phyloP scores from a whole-genome alignment of 1,284 basidiomycete genomes.

The Ceratobasidium sp. region DNA sequence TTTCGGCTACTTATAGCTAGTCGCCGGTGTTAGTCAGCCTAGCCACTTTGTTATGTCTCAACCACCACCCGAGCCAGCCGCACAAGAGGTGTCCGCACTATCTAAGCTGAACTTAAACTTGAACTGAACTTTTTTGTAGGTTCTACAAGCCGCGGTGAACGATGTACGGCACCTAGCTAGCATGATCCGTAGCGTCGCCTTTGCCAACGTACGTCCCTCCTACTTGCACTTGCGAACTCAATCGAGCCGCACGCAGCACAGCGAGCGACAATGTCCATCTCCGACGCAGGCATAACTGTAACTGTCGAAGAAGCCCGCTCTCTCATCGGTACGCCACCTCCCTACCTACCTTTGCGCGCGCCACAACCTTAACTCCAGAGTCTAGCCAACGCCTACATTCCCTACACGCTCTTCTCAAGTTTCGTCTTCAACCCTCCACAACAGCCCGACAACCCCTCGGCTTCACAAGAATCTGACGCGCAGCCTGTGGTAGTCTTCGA shows the following conservation, averaged over 20 bases:
- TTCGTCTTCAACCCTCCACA: slow-evolving; percentile 69
- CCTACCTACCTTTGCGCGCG: not conserved
- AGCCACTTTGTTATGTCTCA: slow-evolving; percentile 21
- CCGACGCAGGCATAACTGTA: slow-evolving; percentile 77
- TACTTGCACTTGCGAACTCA: slow-evolving; percentile 37
- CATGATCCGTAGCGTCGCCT: slow-evolving; percentile 80
- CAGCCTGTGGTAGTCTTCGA: slow-evolving; percentile 67
- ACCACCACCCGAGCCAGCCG: slow-evolving; percentile 6
- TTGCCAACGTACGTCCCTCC: slow-evolving; percentile 68
- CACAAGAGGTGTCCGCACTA: slow-evolving; percentile 3
- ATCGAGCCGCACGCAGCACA: slow-evolving; percentile 52
- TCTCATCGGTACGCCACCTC: slow-evolving; percentile 67
- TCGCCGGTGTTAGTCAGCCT: not conserved
- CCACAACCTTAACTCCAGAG: not conserved
- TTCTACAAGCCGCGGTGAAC: slow-evolving; percentile 78
- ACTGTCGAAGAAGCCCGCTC: slow-evolving; percentile 88
- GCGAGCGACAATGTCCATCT: slow-evolving; percentile 82
- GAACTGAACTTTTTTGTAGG: slow-evolving; percentile 57
- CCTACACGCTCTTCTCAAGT: slow-evolving; percentile 79
- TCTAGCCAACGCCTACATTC: slow-evolving; percentile 86
- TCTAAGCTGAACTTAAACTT: not conserved
- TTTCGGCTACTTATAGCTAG: not conserved
- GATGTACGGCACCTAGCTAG: slow-evolving; percentile 81
- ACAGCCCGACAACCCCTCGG: slow-evolving; percentile 46
- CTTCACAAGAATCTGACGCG: slow-evolving; percentile 50